Percentiles rank a stretch among this genome's conserved stretches.
These are phyloP conservation scores for Russula sp. DNA, from an alignment of 768 basidiomycete species.

Conservation along the genomic window DNA sequence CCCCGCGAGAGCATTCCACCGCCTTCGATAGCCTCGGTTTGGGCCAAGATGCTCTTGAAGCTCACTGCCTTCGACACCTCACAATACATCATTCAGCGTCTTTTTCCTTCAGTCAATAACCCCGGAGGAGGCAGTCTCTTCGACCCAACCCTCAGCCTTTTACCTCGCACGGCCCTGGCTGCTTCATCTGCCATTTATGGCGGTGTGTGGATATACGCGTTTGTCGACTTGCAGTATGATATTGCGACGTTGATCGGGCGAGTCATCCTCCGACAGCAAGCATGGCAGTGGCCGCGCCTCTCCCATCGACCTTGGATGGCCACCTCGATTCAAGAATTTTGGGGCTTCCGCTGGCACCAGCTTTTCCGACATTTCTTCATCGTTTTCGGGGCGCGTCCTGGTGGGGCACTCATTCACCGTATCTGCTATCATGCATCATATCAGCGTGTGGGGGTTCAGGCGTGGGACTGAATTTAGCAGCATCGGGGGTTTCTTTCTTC, in stretches of 20 bases:
- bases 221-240: conserved; percentile 25
- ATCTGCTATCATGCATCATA: conserved; percentile 54
- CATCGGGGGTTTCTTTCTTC: conserved; percentile 49
- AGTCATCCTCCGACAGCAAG: conserved; percentile 29
- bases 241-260: conserved; percentile 27
- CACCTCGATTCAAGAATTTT: conserved; percentile 35
- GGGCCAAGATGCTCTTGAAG: neutral
- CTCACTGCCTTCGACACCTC: conserved; percentile 1
- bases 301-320: conserved; percentile 34
- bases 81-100: neutral
- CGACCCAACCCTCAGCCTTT: neutral
- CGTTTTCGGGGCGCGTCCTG: conserved; percentile 29
- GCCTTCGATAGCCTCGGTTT: neutral
- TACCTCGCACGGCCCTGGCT: neutral
- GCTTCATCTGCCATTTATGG: neutral
- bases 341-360: conserved; percentile 39
- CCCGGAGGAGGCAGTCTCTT: conserved; percentile 5
- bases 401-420: conserved; percentile 44
- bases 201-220: conserved; percentile 14
- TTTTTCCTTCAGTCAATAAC: conserved; percentile 7
- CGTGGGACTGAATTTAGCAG: conserved; percentile 42
- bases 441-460: conserved; percentile 54
- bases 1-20: neutral
- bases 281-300: conserved; percentile 32
- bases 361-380: conserved; percentile 32